Percentiles rank a stretch among this genome's conserved stretches.
Conservation (phyloP, 2,329 filamentous ascomycete species). For the Claviceps sp. region DNA sequence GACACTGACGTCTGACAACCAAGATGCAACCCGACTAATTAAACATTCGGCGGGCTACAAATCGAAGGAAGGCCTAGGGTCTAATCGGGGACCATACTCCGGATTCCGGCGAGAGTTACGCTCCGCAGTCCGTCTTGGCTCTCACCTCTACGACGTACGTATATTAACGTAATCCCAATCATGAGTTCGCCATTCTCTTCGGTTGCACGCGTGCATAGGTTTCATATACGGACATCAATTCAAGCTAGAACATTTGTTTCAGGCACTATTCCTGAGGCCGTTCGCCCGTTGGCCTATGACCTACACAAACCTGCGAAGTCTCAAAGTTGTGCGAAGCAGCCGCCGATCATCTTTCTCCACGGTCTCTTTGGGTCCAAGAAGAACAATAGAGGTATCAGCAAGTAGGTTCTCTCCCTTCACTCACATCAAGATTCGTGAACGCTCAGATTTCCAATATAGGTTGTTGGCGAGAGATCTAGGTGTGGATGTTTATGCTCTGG, state of each 20-base stretch:
- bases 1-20: no score
- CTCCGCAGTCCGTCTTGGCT: no score
- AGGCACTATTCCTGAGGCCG: neutral
- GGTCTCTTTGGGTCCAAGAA: constrained; percentile 91
- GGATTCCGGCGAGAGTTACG: no score
- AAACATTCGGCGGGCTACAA: no score
- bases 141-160: no score
- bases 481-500: constrained; percentile 69
- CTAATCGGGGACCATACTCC: no score
- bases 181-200: neutral
- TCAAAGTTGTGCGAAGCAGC: constrained; percentile 23
- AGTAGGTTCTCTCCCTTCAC: constrained; percentile 42
- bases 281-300: constrained; percentile 44
- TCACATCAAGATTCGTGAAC: neutral
- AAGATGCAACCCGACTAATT: no score
- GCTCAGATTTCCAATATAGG: constrained; percentile 29
- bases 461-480: constrained; percentile 68
- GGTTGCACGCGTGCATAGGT: neutral
- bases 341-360: constrained; percentile 77
- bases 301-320: constrained; percentile 44
- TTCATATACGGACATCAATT: neutral
- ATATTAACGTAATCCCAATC: neutral
- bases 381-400: constrained; percentile 90
- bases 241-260: neutral
- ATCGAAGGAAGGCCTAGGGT: no score